These are phyloP conservation scores for Sporodiniella umbellata DNA, from an alignment of 371 early-diverging fungal genomes.

Conservation along the genomic window DNA sequence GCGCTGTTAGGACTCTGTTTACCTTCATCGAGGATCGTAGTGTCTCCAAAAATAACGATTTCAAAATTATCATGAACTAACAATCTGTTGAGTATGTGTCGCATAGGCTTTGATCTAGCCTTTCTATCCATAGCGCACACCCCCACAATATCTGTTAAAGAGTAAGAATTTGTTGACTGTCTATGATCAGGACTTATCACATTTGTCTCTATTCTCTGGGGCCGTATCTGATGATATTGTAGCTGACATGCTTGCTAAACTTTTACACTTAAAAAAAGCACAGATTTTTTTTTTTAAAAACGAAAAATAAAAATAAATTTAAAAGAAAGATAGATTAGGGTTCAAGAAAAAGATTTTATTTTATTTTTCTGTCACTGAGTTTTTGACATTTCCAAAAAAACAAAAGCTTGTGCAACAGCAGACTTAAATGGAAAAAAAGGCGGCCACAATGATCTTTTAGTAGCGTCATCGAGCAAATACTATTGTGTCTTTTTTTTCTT, in stretches of 20 bases:
- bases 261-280: too few relatives aligned
- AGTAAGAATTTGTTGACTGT: not conserved
- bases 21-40: constrained; percentile 94
- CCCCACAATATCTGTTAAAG: constrained; percentile 68
- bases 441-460: too few relatives aligned
- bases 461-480: too few relatives aligned
- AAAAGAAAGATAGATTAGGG: not conserved
- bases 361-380: too few relatives aligned
- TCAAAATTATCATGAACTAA: constrained; percentile 76
- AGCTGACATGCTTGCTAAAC: too few relatives aligned
- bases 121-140: constrained; percentile 94
- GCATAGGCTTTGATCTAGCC: constrained; percentile 95
- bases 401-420: not conserved
- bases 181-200: not conserved
- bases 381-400: not conserved
- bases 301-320: not conserved
- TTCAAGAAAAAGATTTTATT: not conserved
- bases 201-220: not conserved
- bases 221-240: not conserved
- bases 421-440: not conserved
- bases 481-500: too few relatives aligned
- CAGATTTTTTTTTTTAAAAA: not conserved
- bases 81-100: constrained; percentile 86
- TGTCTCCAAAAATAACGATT: constrained; percentile 93
- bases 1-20: not conserved